phyloP scores from a whole-genome alignment of 305 asterid species.

The Plantago lanceolata region DNA sequence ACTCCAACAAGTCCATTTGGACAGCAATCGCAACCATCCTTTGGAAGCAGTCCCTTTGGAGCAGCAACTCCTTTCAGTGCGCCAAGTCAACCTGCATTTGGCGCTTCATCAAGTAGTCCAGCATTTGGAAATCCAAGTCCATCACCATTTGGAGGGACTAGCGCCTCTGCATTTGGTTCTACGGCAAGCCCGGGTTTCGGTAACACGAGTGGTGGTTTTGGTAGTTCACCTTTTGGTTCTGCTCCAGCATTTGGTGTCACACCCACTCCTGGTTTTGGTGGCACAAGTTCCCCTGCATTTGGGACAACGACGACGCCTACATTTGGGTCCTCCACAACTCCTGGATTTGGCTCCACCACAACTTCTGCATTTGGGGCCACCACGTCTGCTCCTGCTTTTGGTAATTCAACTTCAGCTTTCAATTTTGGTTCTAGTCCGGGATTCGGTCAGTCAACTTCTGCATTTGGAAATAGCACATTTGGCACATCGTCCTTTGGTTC shows the following conservation, averaged over 20 bases:
- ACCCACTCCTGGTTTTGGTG: slow-evolving; percentile 2
- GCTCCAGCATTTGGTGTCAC: neutral
- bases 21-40: slow-evolving; percentile 93
- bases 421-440: too few relatives aligned
- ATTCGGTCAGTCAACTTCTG: too few relatives aligned
- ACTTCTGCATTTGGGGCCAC: too few relatives aligned
- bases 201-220: neutral
- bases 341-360: too few relatives aligned
- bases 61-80: slow-evolving; percentile 68
- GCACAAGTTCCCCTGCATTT: too few relatives aligned
- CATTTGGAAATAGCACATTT: too few relatives aligned
- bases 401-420: too few relatives aligned
- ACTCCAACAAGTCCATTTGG: slow-evolving; percentile 87
- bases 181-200: neutral
- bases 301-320: neutral
- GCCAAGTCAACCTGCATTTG: slow-evolving; percentile 77
- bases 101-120: slow-evolving; percentile 17
- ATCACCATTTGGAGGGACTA: neutral
- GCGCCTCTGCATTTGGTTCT: neutral
- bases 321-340: neutral
- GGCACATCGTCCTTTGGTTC: too few relatives aligned
- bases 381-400: too few relatives aligned
- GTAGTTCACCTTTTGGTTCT: neutral
- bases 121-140: neutral
- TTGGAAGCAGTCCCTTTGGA: slow-evolving; percentile 79